These are phyloP conservation scores for Apophysomyces ossiformis DNA, from an alignment of 371 early-diverging fungal genomes.

Conservation along the genomic window DNA sequence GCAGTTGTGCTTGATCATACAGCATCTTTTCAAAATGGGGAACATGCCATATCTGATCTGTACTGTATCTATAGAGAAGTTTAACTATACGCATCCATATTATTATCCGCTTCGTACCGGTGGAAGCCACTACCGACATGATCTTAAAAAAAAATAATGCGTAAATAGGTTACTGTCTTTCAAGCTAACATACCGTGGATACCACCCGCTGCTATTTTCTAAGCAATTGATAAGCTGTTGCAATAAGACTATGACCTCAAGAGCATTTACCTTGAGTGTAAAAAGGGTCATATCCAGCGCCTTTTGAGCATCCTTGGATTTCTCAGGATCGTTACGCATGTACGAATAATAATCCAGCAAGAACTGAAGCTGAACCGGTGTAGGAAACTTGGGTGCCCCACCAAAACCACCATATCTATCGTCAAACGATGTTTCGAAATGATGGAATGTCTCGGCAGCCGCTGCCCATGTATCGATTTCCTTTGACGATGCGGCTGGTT, in stretches of 20 bases:
- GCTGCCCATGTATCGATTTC: slow-evolving; percentile 20
- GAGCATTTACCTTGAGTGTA: slow-evolving; percentile 47
- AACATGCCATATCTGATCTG: slow-evolving; percentile 51
- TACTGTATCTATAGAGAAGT: slow-evolving; percentile 41
- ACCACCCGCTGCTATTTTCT: slow-evolving; percentile 62
- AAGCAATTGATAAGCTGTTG: background rate
- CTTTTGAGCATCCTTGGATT: slow-evolving; percentile 35
- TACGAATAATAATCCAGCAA: slow-evolving; percentile 56
- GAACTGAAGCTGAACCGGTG: slow-evolving; percentile 63
- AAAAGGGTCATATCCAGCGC: slow-evolving; percentile 62
- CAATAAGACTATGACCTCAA: background rate
- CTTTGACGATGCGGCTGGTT: slow-evolving; percentile 19
- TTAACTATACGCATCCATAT: slow-evolving; percentile 16
- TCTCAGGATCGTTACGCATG: slow-evolving; percentile 25
- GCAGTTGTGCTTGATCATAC: slow-evolving; percentile 74
- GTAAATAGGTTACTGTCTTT: background rate
- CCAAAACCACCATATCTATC: slow-evolving; percentile 62
- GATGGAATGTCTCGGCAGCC: slow-evolving; percentile 37
- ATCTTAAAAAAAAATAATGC: slow-evolving; percentile 30
- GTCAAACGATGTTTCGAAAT: slow-evolving; percentile 55
- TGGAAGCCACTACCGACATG: slow-evolving; percentile 69
- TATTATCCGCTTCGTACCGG: slow-evolving; percentile 34
- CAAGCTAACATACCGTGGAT: slow-evolving; percentile 56
- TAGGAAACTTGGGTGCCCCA: slow-evolving; percentile 70
- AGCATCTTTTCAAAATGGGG: slow-evolving; percentile 74